Base-by-base conservation (phyloP, 805 yeast species). In the Diddensiella santjacobensis region DNA sequence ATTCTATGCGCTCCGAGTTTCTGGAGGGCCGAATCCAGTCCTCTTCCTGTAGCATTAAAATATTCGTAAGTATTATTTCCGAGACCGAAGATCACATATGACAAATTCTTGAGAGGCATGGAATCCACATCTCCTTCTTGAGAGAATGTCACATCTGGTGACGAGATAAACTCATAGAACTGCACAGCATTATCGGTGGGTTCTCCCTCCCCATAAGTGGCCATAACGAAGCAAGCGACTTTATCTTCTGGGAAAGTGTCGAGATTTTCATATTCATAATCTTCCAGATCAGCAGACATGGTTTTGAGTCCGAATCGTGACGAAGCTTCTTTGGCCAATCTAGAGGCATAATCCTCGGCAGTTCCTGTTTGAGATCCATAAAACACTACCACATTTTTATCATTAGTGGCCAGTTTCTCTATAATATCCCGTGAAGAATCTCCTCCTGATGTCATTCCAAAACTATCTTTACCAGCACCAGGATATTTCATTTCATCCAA, bases 301-400 rank as follows among this genome's bases (percentile, higher is more conserved):
- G 91, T 80, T 54, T 82, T 80, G 57, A 93, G 74, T 40, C 90
- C 87, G 63, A 84, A 90, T 64, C 84, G 78, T 22, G 95, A 73
- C 58, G 81, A 80, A 59, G 91, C 80, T 65, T 93, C 99, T 63
- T 90, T 89, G 42, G 96, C 81, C 58, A 89, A 82, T 64, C 91
- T 87, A 58, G 84, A 79, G 17, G 97, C 95, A 60, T 89, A 91
- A 63, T 93, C 99, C 70, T 93, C 99, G 39, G 98, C 96, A 15
- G 99, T 93, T 55, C 99, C 99, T 3, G 99, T 93, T 70, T 93
- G 99, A 11, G 98, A 90, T 15, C 96, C 98, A 64, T 77, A 93
- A 52, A 93, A 77, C 2, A 93, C 83, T 39, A 89, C 71, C 31
- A 86, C 84, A 55, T 84, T 83, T 69, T 91, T 90, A 52, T 78